phyloP scores from a whole-genome alignment of 2,329 filamentous ascomycete species.

The Pseudocercospora musae region DNA sequence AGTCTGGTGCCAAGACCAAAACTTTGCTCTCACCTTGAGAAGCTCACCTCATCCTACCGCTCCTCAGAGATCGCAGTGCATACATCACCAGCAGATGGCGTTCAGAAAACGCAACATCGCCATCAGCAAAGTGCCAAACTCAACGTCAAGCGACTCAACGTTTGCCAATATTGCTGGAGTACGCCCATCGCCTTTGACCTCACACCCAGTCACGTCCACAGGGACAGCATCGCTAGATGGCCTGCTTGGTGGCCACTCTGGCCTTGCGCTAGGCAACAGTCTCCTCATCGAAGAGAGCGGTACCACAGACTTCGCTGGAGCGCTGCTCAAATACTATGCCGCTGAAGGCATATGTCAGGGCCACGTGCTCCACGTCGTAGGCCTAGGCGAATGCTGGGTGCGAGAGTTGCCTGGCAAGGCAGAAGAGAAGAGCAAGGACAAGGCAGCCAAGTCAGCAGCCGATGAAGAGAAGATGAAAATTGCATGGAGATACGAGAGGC shows the following conservation, averaged over 20 bases:
- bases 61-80: not conserved
- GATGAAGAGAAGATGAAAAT: conserved; percentile 88
- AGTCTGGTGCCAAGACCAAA: not conserved
- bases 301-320: conserved; percentile 88
- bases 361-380: conserved; percentile 82
- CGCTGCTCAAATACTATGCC: conserved; percentile 81
- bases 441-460: conserved; percentile 38
- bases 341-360: conserved; percentile 91
- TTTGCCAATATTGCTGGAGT: conserved; percentile 48
- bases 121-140: conserved; percentile 8
- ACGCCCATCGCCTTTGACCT: conserved; percentile 83
- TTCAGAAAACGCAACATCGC: conserved; percentile 28
- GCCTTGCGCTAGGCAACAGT: conserved; percentile 75
- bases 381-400: conserved; percentile 74
- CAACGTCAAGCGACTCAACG: not conserved
- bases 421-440: conserved; percentile 39
- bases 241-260: conserved; percentile 80
- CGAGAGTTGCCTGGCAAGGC: conserved; percentile 74
- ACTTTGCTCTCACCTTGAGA: not conserved
- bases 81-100: conserved; percentile 19
- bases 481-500: conserved; percentile 90
- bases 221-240: conserved; percentile 82
- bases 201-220: conserved; percentile 83
- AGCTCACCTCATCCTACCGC: not conserved
- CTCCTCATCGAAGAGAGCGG: conserved; percentile 83